Base-by-base conservation (phyloP, 2,329 filamentous ascomycete genomes). In the Neurospora crassa region DNA sequence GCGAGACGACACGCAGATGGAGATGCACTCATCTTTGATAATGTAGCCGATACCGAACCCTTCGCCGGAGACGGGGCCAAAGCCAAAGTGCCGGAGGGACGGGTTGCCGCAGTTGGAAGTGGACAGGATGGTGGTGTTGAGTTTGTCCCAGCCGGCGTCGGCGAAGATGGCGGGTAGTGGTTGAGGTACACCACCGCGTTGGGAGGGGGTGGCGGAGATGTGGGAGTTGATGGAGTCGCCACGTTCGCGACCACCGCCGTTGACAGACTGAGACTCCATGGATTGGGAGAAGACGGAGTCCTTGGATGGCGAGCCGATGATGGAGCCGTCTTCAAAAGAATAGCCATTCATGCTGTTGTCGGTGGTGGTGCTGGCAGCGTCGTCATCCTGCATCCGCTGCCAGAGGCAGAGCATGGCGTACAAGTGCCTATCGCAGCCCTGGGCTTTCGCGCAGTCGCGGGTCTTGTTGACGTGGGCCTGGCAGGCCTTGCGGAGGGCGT, bases 91-190 rank as follows among this genome's bases (percentile, higher is more conserved):
- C 1, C 96, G 90, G 20, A 99, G 89, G 0, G 91, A 93, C 0
- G 96, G 96, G 81, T 98, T 99, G 72, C 96, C 96, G 81, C 96
- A 99, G 84, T 99, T 99, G n/a, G 94, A 97, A 0, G 96, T 98
- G 7, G 93, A 97, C 47, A 99, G 84, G 74, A 98, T 93, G 10
- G 95, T 98, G 74, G 88, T 96, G 84, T 98, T 98, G 75, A 97
- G 88, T 79, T 92, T 94, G 81, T 98, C 95, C 94, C 94, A 99
- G 68, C 95, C 96, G 1, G 87, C 76, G 78, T 99, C 96, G 68
- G 91, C 90, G 80, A 98, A 99, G 71, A 99, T 86, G 6, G 90
- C 84, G 0, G 96, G 96, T 77, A 95, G 86, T 71, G 84, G 78
- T 78, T 85, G 78, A 76, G 84, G 71, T 76, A 83, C 80, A 43